Conservation (phyloP, 2,329 filamentous ascomycete genomes). For the Myriosclerotinia scirpicola region DNA sequence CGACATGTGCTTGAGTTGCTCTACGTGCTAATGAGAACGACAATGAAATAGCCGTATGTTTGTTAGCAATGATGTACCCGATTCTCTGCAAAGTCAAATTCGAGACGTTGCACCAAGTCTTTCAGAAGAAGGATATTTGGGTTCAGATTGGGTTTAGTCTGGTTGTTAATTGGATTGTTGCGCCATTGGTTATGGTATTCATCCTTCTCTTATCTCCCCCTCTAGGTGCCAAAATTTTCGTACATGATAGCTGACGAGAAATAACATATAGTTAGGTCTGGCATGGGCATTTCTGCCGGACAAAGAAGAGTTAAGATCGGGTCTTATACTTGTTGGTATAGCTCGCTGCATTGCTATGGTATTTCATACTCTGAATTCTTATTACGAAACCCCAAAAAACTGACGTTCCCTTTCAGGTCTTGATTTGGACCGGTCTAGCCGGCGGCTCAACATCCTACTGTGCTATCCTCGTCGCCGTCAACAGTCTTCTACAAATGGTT, state of each 20-base stretch:
- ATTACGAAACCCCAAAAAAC: background rate
- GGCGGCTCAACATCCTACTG: constrained; percentile 80
- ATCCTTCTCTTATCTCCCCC: background rate
- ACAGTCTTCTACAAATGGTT: constrained; percentile 73
- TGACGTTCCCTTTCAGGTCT: constrained; percentile 31
- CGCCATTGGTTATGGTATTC: constrained; percentile 70
- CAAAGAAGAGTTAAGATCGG: constrained; percentile 57
- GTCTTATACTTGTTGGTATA: constrained; percentile 78
- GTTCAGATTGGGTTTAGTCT: constrained; percentile 76
- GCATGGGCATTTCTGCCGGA: constrained; percentile 69
- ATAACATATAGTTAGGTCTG: constrained; percentile 50
- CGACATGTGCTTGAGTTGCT: background rate
- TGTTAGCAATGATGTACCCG: constrained; percentile 93
- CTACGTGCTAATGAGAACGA: background rate
- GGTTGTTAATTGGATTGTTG: constrained; percentile 78
- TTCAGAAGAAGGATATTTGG: constrained; percentile 65
- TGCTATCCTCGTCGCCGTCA: constrained; percentile 74
- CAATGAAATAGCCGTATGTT: constrained; percentile 60
- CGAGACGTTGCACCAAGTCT: constrained; percentile 68
- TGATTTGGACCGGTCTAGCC: constrained; percentile 78
- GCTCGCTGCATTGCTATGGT: constrained; percentile 90
- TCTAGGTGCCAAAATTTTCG: background rate
- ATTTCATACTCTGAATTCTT: background rate
- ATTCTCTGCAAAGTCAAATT: constrained; percentile 85
- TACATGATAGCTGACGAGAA: background rate